Base-by-base conservation (phyloP, 768 basidiomycete species). In the Collybia nuda region DNA sequence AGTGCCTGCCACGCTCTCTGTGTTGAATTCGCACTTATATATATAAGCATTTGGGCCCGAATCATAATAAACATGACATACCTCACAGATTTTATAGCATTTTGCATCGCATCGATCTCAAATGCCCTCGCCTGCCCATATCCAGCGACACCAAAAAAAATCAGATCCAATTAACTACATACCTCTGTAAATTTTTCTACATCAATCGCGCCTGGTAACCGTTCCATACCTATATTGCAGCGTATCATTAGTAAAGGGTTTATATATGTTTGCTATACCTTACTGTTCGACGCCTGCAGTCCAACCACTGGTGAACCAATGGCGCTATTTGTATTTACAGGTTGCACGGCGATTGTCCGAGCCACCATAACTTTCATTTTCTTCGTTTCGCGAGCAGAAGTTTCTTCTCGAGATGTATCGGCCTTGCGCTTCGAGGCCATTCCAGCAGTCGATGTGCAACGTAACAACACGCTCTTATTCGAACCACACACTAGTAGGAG, bases 1-100 rank as follows among this genome's bases (percentile, higher is more conserved):
- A 98, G 79, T 8, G 88, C 85, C 67, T 99, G 96, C 85, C 95
- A 99, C 4, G 85, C 90, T 51, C 94, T 78, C 49, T 89, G 85
- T 0, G 88, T 90, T 14, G 87, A 80, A 56, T 78, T 79, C 6
- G 76, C 75, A 48, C 91, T 94, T 53, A 14, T 40, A 36, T 60
- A 40, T 36, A 44, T 29, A 9, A 46, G 12, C n/a, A 35, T 21
- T 32, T 2, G 38, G 18, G 40, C 11, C 17, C 26, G 23, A 17
- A 22, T 19, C 21, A 9, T 11, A 5, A 35, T 24, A 28, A 36
- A 37, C 21, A 15, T 36, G 4, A 51, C 68, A 53, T 56, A 85
- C 93, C 85, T 80, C 32, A 92, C 87, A 28, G 75, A 76, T 67
- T 88, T 84, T 77, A 98, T 96, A 0, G 93, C 85, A 11, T 74